Base-by-base conservation (phyloP, 2,329 filamentous ascomycete species). In the Aspergillus udagawae region DNA sequence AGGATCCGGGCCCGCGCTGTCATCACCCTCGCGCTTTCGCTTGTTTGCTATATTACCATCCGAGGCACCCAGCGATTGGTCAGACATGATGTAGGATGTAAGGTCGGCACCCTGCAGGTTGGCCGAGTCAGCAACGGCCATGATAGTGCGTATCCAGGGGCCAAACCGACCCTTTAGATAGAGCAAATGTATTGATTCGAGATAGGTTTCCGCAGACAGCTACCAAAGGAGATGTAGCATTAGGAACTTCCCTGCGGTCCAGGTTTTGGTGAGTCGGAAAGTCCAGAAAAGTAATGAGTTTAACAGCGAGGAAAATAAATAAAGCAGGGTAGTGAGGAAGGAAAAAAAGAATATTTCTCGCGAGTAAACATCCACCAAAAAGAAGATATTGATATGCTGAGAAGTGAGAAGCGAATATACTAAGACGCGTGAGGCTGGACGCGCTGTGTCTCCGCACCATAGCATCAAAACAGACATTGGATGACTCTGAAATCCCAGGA, bases 11-110 rank as follows among this genome's bases (percentile, higher is more conserved):
- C 74, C 75, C 49, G 71, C 57, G 55, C 72, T 74, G 51, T 77
- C 73, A 32, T 68, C 71, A 58, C 65, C 68, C 32, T 75, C 73
- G 45, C 75, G 75, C 66, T 77, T 77, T 54, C 75, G 70, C 63
- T 77, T 77, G 62, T 73, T 65, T 12, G 65, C 51, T 55, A 63
- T 59, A 55, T 65, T 67, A 56, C 66, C 65, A 61, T 76, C 74
- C 29, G 73, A 64, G 56, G 68, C 65, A 53, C 67, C 70, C 64
- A 76, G 64, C 27, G 69, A 69, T 50, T 69, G 72, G 58, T 77
- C 73, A 53, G 75, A 76, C 74, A 76, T 77, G 50, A 51, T 62
- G 42, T 17, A 27, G 52, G 27, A 50, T 51, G 29, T 49, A 21
- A 48, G 27, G 27, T 53, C 23, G 38, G 38, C 47, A 54, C 52